Percentiles rank a stretch among this genome's conserved stretches.
phyloP scores from a whole-genome alignment of 2,329 filamentous ascomycete genomes.

The Fusarium pilosicola region DNA sequence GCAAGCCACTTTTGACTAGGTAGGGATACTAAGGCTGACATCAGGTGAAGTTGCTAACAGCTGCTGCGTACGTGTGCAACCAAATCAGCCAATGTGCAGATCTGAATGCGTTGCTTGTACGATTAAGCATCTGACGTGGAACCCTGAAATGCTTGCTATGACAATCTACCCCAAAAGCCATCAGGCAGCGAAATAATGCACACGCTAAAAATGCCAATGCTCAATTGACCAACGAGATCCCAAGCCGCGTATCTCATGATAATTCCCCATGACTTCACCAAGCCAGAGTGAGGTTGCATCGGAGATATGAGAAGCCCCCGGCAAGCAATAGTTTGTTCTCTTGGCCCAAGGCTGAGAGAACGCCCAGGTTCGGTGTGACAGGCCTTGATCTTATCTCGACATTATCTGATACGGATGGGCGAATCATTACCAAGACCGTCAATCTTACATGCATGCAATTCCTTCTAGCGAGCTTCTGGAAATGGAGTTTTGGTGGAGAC shows the following conservation, averaged over 20 bases:
- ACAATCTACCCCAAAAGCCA: not conserved
- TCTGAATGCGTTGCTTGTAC: not conserved
- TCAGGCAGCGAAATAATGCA: conserved; percentile 15
- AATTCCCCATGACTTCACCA: conserved; percentile 20
- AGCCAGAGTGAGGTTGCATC: conserved; percentile 19
- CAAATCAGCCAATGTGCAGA: not conserved
- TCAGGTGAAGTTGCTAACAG: not conserved
- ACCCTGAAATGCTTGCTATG: not conserved
- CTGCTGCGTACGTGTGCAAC: not conserved
- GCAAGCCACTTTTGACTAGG: not conserved
- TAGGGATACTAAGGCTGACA: not conserved
- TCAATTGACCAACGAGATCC: conserved; percentile 24
- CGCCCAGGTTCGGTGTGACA: conserved; percentile 20
- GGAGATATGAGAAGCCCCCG: not conserved
- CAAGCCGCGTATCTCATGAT: conserved; percentile 17
- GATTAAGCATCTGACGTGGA: conserved; percentile 15
- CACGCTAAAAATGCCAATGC: not conserved
- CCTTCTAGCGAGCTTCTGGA: conserved; percentile 35
- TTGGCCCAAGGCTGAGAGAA: conserved; percentile 26
- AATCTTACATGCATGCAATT: conserved; percentile 9
- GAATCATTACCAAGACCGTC: conserved; percentile 19
- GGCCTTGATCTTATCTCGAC: conserved; percentile 32
- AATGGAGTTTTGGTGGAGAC: conserved; percentile 18
- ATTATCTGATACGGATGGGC: conserved; percentile 4
- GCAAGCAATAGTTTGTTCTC: conserved; percentile 5